phyloP scores from a whole-genome alignment of 306 rosid species.

The Pachyrhizus erosus region DNA sequence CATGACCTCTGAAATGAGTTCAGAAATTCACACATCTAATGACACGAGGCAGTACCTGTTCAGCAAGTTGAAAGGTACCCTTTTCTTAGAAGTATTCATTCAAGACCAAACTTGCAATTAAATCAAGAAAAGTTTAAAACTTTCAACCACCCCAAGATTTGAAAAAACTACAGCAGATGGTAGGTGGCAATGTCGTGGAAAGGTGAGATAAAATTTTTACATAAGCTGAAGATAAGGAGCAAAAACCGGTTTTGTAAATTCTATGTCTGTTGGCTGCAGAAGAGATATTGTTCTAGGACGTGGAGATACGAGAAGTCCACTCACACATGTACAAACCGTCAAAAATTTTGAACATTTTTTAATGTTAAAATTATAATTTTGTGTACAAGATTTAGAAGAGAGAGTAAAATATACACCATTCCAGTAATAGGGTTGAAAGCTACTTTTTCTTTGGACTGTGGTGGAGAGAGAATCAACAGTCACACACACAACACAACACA shows the following conservation, averaged over 20 bases:
- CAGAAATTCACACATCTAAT: constrained; percentile 41
- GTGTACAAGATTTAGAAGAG: neutral
- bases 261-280: constrained; percentile 32
- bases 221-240: constrained; percentile 37
- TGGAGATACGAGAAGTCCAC: constrained; percentile 61
- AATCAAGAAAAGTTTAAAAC: constrained; percentile 38
- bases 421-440: constrained; percentile 39
- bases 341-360: constrained; percentile 8
- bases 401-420: constrained; percentile 8
- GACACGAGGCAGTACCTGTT: constrained; percentile 41
- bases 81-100: constrained; percentile 41
- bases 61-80: constrained; percentile 44
- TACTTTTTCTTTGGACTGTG: constrained; percentile 35
- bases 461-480: constrained; percentile 10
- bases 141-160: constrained; percentile 43
- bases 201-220: constrained; percentile 21
- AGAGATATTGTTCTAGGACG: constrained; percentile 64
- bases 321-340: constrained; percentile 49
- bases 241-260: constrained; percentile 45
- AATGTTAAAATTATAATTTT: neutral
- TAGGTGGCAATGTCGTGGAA: constrained; percentile 43
- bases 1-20: constrained; percentile 35
- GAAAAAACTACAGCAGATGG: constrained; percentile 27
- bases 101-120: constrained; percentile 39
- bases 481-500: neutral